Conservation (phyloP, 164 flowering plant genomes). For the Tetracentron sinense region DNA sequence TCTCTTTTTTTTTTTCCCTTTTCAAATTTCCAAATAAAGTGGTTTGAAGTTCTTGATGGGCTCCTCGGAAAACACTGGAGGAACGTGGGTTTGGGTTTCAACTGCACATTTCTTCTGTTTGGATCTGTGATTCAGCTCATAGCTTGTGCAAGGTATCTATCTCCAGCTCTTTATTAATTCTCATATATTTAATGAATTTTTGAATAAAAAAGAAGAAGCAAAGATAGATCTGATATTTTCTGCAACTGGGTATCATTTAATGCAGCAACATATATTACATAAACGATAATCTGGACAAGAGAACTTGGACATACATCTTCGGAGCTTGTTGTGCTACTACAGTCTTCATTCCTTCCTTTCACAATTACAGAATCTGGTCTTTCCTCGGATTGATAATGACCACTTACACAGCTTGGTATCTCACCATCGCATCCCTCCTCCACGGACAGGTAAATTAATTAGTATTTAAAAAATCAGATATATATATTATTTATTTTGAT, state of each 20-base stretch:
- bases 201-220: too few species aligned
- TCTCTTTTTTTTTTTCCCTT: not conserved
- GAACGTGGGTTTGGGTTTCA: constrained; percentile 63
- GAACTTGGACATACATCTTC: constrained; percentile 85
- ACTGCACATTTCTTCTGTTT: constrained; percentile 80
- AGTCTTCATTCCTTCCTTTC: constrained; percentile 80
- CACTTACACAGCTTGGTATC: constrained; percentile 85
- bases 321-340: constrained; percentile 90
- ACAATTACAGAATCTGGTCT: constrained; percentile 88
- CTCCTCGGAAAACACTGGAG: constrained; percentile 76
- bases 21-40: constrained; percentile 30
- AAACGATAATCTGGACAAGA: constrained; percentile 69
- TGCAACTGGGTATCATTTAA: not conserved
- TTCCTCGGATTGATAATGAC: constrained; percentile 86
- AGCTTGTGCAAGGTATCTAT: constrained; percentile 93
- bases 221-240: not conserved
- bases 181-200: too few species aligned
- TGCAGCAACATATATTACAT: constrained; percentile 87
- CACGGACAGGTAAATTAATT: constrained; percentile 65
- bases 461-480: not conserved
- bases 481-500: not conserved
- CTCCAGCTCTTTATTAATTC: too few species aligned
- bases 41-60: constrained; percentile 94
- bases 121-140: constrained; percentile 85
- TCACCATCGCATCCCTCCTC: constrained; percentile 64